phyloP scores from a whole-genome alignment of 139 green algal species.

The Raphidocelis subcapitata region DNA sequence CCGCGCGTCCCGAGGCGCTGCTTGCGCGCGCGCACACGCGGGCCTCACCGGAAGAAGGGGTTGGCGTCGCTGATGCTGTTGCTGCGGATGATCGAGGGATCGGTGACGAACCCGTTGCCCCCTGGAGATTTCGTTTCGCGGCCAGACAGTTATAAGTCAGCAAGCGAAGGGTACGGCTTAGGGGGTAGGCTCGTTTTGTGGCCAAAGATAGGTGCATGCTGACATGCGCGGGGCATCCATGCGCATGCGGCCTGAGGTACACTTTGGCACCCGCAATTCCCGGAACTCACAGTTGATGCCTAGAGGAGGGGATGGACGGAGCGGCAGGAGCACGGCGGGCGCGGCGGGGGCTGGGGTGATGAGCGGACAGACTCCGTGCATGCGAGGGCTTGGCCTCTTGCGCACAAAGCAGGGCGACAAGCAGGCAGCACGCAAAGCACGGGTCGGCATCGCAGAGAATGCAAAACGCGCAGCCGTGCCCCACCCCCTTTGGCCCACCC shows the following conservation, averaged over 20 bases:
- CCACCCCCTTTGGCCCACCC: too few relatives aligned
- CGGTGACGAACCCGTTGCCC: conserved; percentile 47
- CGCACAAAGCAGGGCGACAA: too few relatives aligned
- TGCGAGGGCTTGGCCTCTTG: too few relatives aligned
- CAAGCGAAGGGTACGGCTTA: neutral
- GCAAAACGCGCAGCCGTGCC: too few relatives aligned
- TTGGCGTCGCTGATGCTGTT: conserved; percentile 34
- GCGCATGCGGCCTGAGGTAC: neutral
- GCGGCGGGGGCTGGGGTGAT: too few relatives aligned
- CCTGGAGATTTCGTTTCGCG: neutral
- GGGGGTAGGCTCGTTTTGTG: neutral
- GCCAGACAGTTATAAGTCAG: neutral
- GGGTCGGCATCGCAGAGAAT: neutral
- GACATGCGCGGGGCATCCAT: neutral
- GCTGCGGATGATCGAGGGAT: conserved; percentile 8
- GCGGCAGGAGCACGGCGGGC: too few relatives aligned
- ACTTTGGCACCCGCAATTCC: neutral
- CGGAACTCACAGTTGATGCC: too few relatives aligned
- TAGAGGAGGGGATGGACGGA: too few relatives aligned
- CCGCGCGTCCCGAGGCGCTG: too few relatives aligned
- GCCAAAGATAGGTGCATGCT: neutral
- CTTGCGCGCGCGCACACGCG: too few relatives aligned
- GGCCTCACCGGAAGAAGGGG: conserved; percentile 45
- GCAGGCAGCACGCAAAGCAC: too few relatives aligned
- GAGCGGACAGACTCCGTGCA: too few relatives aligned